Conservation (phyloP, 208 protist genomes). For the Acanthamoeba royreba region DNA sequence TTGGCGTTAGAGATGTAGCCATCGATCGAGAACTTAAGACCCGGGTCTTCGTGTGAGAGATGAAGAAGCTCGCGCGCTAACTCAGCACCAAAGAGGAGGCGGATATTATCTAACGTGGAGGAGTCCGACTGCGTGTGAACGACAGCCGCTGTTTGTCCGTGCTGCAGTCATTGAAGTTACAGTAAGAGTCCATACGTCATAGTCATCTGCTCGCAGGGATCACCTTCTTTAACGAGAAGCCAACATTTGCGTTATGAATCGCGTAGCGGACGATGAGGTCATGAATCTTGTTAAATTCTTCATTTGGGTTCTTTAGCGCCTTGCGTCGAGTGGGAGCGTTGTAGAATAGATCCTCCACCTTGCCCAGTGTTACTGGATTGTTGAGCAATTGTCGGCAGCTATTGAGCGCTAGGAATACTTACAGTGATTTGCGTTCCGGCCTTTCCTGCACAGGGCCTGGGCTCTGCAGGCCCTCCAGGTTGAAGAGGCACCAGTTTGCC, state of each 20-base stretch:
- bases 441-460: slow-evolving; percentile 78
- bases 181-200: background rate
- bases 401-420: background rate
- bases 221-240: slow-evolving; percentile 75
- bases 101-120: slow-evolving; percentile 62
- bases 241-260: slow-evolving; percentile 64
- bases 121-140: slow-evolving; percentile 64
- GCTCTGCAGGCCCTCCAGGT: slow-evolving; percentile 52
- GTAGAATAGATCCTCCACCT: slow-evolving; percentile 91
- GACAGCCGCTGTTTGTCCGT: slow-evolving; percentile 62
- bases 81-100: slow-evolving; percentile 61
- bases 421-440: slow-evolving; percentile 77
- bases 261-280: slow-evolving; percentile 82
- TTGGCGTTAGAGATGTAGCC: slow-evolving; percentile 81
- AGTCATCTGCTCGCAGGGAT: background rate
- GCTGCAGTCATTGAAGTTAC: background rate
- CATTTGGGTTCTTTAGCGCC: slow-evolving; percentile 82
- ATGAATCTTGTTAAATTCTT: slow-evolving; percentile 91
- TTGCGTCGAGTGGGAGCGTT: slow-evolving; percentile 84
- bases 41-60: slow-evolving; percentile 19
- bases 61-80: slow-evolving; percentile 63
- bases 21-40: slow-evolving; percentile 60
- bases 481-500: slow-evolving; percentile 66
- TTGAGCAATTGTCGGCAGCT: background rate
- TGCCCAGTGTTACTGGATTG: background rate